Evolutionary conservation across 202 grass and related monocot species (phyloP), one percentile per base, ranked within the genome.

Genomic region (Eragrostis tef): DNA sequence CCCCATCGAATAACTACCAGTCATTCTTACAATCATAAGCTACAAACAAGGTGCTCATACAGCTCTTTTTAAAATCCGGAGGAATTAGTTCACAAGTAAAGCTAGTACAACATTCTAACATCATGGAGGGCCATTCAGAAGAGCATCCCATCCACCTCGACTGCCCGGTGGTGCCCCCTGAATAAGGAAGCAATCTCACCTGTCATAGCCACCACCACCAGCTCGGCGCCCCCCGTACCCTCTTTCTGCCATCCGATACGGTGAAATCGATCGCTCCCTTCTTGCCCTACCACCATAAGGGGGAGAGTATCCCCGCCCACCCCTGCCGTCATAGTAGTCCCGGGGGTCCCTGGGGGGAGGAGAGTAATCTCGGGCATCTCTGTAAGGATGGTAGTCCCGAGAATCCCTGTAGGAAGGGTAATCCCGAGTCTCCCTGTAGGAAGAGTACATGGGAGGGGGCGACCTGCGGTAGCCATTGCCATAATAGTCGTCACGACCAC

Each of bases 191-290:
- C 5, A 19, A 19, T 7, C 16, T 80, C 45, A 92, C 90, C 90
- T 83, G 57, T 75, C 74, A 0, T 92, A 92, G 71, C 83, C 83
- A 51, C 84, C 73, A 0, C 86, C 86, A 6, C 73, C 85, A 0
- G 61, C 45, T 0, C 80, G 84, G 68, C 84, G 90, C 43, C 84
- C 72, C 1, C 65, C 67, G 0, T 92, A 89, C 36, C 87, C 87
- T 64, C 90, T 81, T 39, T 84, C 87, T 0, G 87, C 72, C 77
- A 86, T 82, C 9, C 81, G 46, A 71, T 92, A 92, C 0, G 87
- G 90, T 1, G 87, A 92, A 22, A 92, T 21, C 27, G 90, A 92
- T 47, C 87, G 77, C 11, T 92, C 90, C 81, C 87, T 92, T 51
- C 81, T 84, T 2, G 67, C 48, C 73, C 87, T 89, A 19, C 80